phyloP scores from a whole-genome alignment of 345 rosid genomes.

The Boechera divaricarpa region DNA sequence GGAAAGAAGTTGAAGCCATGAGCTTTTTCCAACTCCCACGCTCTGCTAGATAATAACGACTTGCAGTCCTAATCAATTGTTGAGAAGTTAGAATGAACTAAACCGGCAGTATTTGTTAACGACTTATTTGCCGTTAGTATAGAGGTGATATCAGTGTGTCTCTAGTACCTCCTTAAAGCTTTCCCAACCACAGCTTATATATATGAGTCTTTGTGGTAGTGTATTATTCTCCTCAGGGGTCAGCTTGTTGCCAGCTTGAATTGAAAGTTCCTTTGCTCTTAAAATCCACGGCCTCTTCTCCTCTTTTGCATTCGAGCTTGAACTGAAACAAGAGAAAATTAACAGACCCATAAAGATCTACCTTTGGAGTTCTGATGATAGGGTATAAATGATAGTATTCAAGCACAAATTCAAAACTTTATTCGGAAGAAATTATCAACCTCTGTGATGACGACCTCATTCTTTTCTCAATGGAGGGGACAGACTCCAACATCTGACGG shows the following conservation, averaged over 20 bases:
- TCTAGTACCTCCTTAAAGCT: constrained; percentile 84
- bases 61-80: constrained; percentile 70
- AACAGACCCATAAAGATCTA: constrained; percentile 13
- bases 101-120: constrained; percentile 6
- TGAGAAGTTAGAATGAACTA: constrained; percentile 21
- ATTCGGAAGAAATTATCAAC: constrained; percentile 46
- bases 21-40: constrained; percentile 78
- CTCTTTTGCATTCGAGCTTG: constrained; percentile 57
- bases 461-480: constrained; percentile 56
- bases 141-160: constrained; percentile 19
- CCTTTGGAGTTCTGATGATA: constrained; percentile 9
- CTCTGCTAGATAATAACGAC: constrained; percentile 66
- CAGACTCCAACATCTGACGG: constrained; percentile 62
- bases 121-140: not conserved
- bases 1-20: constrained; percentile 97
- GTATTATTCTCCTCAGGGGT: constrained; percentile 49
- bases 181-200: constrained; percentile 98
- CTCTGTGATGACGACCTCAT: constrained; percentile 53
- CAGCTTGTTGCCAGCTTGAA: constrained; percentile 63
- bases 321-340: constrained; percentile 46
- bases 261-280: constrained; percentile 78
- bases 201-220: constrained; percentile 84
- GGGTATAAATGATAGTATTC: not conserved
- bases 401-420: not conserved
- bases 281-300: constrained; percentile 98